Evolutionary conservation across 208 protist genomes (phyloP).

Genomic region (Novymonas esmeraldas): DNA sequence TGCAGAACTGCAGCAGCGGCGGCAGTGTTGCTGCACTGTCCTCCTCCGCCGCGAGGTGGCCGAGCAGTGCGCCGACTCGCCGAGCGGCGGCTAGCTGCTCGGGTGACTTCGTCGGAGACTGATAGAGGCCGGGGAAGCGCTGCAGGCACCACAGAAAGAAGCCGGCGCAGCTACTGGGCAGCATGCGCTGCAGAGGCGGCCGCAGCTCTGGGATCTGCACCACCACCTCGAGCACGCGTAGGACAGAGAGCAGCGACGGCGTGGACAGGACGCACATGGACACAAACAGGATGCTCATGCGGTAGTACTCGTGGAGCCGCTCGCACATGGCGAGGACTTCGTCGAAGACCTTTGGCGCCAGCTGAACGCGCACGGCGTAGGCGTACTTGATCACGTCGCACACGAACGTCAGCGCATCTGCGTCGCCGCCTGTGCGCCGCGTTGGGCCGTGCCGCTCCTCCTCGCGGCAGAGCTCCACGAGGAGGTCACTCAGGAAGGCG

Average conservation of each 20-base stretch:
- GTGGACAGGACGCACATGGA: constrained; percentile 75
- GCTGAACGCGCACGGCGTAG: constrained; percentile 42
- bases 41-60: constrained; percentile 23
- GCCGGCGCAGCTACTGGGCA: constrained; percentile 28
- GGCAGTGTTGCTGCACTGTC: constrained; percentile 10
- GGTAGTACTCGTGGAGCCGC: constrained; percentile 39
- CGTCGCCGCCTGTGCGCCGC: neutral
- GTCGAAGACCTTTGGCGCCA: constrained; percentile 66
- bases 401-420: constrained; percentile 46
- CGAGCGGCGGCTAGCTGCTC: constrained; percentile 11
- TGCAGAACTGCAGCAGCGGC: constrained; percentile 8
- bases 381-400: constrained; percentile 78
- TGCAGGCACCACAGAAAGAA: constrained; percentile 62
- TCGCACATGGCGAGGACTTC: constrained; percentile 63
- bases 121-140: constrained; percentile 30
- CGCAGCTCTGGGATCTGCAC: constrained; percentile 24
- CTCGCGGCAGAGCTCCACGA: constrained; percentile 48
- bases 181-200: constrained; percentile 19
- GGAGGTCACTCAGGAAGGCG: constrained; percentile 82
- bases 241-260: constrained; percentile 49
- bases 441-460: neutral
- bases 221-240: constrained; percentile 58
- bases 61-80: constrained; percentile 12
- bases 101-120: constrained; percentile 3
- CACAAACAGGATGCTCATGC: constrained; percentile 60